Base-by-base conservation (phyloP, 2,329 filamentous ascomycete species). In the Xylaria polymorpha region DNA sequence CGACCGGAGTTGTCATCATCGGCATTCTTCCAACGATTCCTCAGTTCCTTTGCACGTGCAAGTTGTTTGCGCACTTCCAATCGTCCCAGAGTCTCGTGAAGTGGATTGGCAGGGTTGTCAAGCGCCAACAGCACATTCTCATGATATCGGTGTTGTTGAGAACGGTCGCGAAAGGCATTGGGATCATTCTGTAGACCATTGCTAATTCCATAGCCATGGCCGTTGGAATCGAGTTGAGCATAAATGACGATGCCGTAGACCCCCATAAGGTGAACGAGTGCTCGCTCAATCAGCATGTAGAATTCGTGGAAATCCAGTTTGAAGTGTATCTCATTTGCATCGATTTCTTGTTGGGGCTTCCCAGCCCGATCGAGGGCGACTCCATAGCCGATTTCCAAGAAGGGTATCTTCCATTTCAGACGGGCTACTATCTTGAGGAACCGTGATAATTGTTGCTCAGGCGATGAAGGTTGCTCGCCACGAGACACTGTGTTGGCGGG, bases 221-320 rank as follows among this genome's bases (percentile, higher is more conserved):
- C 44, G 50, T 61, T 58, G 29, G 64, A 58, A 46, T 68, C 62
- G 35, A 39, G 8, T 25, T 73, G 64, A 4, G 71, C 73, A 43
- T 71, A 66, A 0, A 93, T 82, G 0, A 78, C 76, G 5, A 92
- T 83, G 8, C 86, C 88, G 67, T 90, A 91, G 0, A 92, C 85
- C 0, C 84, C 85, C n/a, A 92, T 85, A 0, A 92, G 81, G 56
- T 90, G 86, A 1, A 92, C 89, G 8, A 93, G 83, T 0, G 90
- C 90, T 37, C 91, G 87, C 80, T 94, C 91, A 7, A 93, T 85
- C 43, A 92, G 85, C 61, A 88, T 88, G 80, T 93, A 93, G 78
- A 91, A 93, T 75, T 94, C 91, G 79, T 92, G 90, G 71, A 93
- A 94, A 75, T 93, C 91, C 8, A 93, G 85, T 78, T 93, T 93